Evolutionary conservation across 768 basidiomycete genomes (phyloP).

Genomic region (Lentinula boryana): DNA sequence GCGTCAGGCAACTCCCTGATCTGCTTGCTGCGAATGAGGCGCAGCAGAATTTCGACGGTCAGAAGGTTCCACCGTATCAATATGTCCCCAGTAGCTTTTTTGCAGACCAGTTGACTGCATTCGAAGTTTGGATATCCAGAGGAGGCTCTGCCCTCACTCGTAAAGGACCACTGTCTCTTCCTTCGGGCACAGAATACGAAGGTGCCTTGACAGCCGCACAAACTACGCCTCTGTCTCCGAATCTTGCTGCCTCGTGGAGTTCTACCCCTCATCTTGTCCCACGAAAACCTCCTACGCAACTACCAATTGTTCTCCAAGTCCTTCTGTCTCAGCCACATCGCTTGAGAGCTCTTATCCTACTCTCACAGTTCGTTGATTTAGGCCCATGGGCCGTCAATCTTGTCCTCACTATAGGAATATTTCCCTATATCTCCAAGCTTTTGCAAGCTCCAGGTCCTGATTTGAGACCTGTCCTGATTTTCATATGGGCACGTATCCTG

Average conservation of each 20-base stretch:
- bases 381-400: slow-evolving; percentile 99
- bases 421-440: slow-evolving; percentile 96
- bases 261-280: slow-evolving; percentile 52
- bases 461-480: slow-evolving; percentile 94
- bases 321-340: slow-evolving; percentile 95
- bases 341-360: slow-evolving; percentile 87
- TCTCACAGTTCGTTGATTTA: slow-evolving; percentile 96
- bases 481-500: slow-evolving; percentile 97
- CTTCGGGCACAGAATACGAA: slow-evolving; percentile 18
- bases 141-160: slow-evolving; percentile 82
- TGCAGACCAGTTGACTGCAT: slow-evolving; percentile 92
- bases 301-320: slow-evolving; percentile 96
- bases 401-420: slow-evolving; percentile 94
- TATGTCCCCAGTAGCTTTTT: slow-evolving; percentile 92
- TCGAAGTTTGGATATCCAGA: slow-evolving; percentile 97
- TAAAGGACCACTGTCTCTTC: slow-evolving; percentile 69
- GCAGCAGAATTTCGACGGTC: slow-evolving; percentile 18
- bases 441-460: slow-evolving; percentile 93
- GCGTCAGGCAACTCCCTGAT: slow-evolving; percentile 88
- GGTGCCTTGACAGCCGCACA: neutral
- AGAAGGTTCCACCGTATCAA: slow-evolving; percentile 44
- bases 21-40: slow-evolving; percentile 44
- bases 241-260: slow-evolving; percentile 6
- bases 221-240: neutral
- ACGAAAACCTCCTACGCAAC: slow-evolving; percentile 91